These are phyloP conservation scores for Desmodesmus armatus DNA, from an alignment of 139 green algal species.

Conservation along the genomic window DNA sequence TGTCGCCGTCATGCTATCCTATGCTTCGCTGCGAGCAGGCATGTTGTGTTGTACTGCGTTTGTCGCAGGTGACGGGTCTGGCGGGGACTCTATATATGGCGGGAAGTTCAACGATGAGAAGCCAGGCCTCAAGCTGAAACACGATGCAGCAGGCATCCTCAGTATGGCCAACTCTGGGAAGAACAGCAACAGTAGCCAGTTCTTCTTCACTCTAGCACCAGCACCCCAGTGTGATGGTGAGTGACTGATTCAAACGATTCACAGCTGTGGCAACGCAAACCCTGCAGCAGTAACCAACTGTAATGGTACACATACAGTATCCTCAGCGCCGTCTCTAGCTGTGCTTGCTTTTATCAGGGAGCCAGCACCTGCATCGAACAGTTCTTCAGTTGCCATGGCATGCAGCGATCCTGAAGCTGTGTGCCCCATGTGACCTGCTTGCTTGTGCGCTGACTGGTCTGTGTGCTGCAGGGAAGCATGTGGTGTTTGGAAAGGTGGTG, in stretches of 20 bases:
- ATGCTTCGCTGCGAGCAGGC: too few relatives aligned
- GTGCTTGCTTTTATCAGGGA: too few relatives aligned
- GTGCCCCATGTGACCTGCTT: not conserved
- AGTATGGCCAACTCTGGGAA: conserved; percentile 91
- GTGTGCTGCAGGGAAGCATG: conserved; percentile 78
- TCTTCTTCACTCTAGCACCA: conserved; percentile 86
- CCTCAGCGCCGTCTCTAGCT: too few relatives aligned
- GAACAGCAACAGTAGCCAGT: conserved; percentile 90
- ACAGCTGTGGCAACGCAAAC: not conserved
- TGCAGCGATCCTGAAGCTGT: not conserved
- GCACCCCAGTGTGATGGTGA: conserved; percentile 77
- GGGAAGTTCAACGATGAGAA: conserved; percentile 90
- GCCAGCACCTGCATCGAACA: too few relatives aligned
- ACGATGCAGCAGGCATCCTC: conserved; percentile 77
- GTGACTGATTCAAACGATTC: not conserved
- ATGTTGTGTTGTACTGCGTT: not conserved
- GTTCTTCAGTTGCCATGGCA: not conserved
- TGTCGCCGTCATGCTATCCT: too few relatives aligned
- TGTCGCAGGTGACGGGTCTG: conserved; percentile 78
- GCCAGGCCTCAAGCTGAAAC: conserved; percentile 77
- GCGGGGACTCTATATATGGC: conserved; percentile 87
- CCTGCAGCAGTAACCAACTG: not conserved
- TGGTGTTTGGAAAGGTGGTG: conserved; percentile 86
- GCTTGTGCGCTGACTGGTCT: not conserved
- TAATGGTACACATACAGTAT: not conserved